These are phyloP conservation scores for Nigrospora osmanthi DNA, from an alignment of 2,329 filamentous ascomycete species.

Conservation along the genomic window DNA sequence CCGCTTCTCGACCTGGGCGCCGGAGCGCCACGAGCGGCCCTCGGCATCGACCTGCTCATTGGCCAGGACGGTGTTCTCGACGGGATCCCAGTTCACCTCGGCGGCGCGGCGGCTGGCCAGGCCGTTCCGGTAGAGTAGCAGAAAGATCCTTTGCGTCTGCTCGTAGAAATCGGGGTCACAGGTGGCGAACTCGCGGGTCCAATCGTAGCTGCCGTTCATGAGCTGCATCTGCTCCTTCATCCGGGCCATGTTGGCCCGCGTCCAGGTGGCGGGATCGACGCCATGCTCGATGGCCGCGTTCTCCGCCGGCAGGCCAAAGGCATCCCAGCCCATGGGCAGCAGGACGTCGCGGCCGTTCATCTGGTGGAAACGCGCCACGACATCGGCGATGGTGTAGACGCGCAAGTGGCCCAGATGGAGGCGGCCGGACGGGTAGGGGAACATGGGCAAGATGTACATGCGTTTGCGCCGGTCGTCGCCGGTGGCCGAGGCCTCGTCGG, in stretches of 20 bases:
- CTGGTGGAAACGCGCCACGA: constrained; percentile 66
- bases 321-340: constrained; percentile 93
- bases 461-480: constrained; percentile 19
- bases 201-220: constrained; percentile 81
- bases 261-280: constrained; percentile 73
- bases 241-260: constrained; percentile 66
- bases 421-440: constrained; percentile 82
- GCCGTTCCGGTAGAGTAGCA: constrained; percentile 65
- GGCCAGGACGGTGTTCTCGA: constrained; percentile 82
- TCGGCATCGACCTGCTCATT: constrained; percentile 91
- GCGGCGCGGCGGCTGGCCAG: constrained; percentile 79
- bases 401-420: constrained; percentile 82
- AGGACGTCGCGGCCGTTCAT: constrained; percentile 70
- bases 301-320: constrained; percentile 83
- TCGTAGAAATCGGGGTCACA: constrained; percentile 83
- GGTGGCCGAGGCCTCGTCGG: constrained; percentile 4
- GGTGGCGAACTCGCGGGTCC: constrained; percentile 74
- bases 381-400: constrained; percentile 86
- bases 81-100: constrained; percentile 82
- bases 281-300: constrained; percentile 84
- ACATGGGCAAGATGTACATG: constrained; percentile 81
- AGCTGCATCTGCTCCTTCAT: constrained; percentile 76
- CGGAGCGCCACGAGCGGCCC: constrained; percentile 80
- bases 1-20: constrained; percentile 73
- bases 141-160: constrained; percentile 80